phyloP scores from a whole-genome alignment of 2,329 filamentous ascomycete species.

The Sphaerostilbella broomeana region DNA sequence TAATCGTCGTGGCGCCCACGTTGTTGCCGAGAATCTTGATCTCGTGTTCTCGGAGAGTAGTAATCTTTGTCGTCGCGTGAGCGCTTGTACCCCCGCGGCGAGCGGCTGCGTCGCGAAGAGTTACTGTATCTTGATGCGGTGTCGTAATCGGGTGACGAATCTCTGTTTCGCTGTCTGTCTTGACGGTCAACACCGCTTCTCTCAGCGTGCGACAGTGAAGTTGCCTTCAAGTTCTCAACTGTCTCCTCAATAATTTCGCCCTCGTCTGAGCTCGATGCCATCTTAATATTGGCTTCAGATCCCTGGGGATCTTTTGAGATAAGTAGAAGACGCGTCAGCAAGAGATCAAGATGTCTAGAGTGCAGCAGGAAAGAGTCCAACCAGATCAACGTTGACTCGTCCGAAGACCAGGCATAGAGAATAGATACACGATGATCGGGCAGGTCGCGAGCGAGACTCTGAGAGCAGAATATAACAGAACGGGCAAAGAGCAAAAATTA shows the following conservation, averaged over 20 bases:
- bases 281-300: constrained; percentile 20
- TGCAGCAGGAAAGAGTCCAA: constrained; percentile 35
- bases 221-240: constrained; percentile 68
- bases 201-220: constrained; percentile 70
- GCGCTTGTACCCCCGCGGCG: constrained; percentile 63
- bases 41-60: constrained; percentile 42
- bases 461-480: too few relatives aligned
- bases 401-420: constrained; percentile 26
- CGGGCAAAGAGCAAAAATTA: not conserved
- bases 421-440: constrained; percentile 10
- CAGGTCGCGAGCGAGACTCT: too few relatives aligned
- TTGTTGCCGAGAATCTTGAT: constrained; percentile 51
- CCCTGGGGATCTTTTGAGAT: constrained; percentile 19
- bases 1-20: constrained; percentile 58
- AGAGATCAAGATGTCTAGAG: constrained; percentile 22
- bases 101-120: constrained; percentile 44
- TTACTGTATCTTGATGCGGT: constrained; percentile 36
- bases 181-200: constrained; percentile 85
- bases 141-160: constrained; percentile 51
- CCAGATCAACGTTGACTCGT: constrained; percentile 36
- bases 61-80: constrained; percentile 55
- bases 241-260: constrained; percentile 77
- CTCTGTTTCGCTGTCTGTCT: constrained; percentile 68
- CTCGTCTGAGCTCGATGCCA: constrained; percentile 65
- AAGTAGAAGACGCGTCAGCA: constrained; percentile 30